Evolutionary conservation across 306 rosid genomes (phyloP).

Genomic region (Prunus campanulata): DNA sequence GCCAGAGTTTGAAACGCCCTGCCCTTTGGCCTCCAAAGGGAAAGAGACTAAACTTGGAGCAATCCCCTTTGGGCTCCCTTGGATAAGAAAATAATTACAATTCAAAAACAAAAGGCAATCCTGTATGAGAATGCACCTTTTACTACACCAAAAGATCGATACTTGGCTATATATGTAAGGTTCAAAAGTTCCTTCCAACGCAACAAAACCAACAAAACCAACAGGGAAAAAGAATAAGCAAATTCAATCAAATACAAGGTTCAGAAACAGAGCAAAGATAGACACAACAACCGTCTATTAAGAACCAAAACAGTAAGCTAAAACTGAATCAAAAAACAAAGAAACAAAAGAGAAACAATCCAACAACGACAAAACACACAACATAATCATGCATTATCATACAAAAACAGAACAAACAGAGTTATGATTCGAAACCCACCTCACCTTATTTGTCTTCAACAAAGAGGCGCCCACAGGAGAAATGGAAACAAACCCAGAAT

Average conservation of each 20-base stretch:
- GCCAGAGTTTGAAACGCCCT: background rate
- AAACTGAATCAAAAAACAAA: background rate
- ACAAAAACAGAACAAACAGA: constrained; percentile 1
- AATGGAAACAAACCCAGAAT: constrained; percentile 28
- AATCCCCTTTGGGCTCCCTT: background rate
- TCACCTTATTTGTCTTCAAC: constrained; percentile 7
- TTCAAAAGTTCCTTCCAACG: background rate
- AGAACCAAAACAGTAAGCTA: background rate
- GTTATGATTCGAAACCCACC: constrained; percentile 20
- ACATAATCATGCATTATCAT: background rate
- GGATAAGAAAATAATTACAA: background rate
- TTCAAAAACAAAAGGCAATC: background rate
- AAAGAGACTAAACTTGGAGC: background rate
- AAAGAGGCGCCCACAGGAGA: constrained; percentile 13
- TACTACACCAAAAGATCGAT: background rate
- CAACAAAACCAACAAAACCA: background rate
- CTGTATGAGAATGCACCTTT: background rate
- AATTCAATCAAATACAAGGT: background rate
- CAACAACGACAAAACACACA: constrained; percentile 7
- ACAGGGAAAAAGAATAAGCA: background rate
- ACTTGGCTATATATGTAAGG: background rate
- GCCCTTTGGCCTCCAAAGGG: background rate
- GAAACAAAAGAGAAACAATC: background rate
- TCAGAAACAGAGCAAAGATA: background rate
- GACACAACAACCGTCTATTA: background rate